Conservation (phyloP, 148 eudicot species). For the Rhododendron mucronatum region DNA sequence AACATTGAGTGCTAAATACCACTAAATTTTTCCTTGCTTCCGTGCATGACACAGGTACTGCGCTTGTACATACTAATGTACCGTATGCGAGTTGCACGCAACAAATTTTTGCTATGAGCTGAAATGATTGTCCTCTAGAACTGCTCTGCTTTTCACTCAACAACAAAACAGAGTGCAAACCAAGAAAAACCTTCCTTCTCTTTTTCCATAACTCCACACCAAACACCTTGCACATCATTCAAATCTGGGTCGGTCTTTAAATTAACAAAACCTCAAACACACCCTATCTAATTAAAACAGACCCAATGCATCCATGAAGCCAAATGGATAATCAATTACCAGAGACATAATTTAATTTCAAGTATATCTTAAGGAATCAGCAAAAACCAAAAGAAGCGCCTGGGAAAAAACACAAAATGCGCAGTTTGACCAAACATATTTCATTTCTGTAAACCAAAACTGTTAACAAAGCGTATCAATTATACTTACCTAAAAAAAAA, state of each 20-base stretch:
- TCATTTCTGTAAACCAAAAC: neutral
- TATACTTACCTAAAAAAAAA: neutral
- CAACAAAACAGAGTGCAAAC: neutral
- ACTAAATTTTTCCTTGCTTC: too few species aligned
- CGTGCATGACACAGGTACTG: too few species aligned
- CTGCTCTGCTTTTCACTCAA: neutral
- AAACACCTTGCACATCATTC: neutral
- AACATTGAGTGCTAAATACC: too few species aligned
- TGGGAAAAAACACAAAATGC: neutral
- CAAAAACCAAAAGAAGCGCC: neutral
- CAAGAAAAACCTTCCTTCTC: neutral
- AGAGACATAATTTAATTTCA: neutral
- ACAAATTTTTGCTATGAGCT: neutral
- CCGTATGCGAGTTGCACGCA: neutral
- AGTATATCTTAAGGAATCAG: neutral
- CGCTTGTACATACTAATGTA: neutral
- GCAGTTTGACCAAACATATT: slow-evolving; percentile 1
- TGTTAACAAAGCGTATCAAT: neutral
- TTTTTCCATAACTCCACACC: too few species aligned
- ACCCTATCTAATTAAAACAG: neutral
- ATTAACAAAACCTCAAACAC: neutral
- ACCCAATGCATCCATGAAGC: neutral
- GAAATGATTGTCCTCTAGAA: neutral
- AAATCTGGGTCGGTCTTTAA: neutral
- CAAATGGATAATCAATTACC: neutral